Evolutionary conservation across 306 rosid genomes (phyloP).

Genomic region (Acacia confusa): DNA sequence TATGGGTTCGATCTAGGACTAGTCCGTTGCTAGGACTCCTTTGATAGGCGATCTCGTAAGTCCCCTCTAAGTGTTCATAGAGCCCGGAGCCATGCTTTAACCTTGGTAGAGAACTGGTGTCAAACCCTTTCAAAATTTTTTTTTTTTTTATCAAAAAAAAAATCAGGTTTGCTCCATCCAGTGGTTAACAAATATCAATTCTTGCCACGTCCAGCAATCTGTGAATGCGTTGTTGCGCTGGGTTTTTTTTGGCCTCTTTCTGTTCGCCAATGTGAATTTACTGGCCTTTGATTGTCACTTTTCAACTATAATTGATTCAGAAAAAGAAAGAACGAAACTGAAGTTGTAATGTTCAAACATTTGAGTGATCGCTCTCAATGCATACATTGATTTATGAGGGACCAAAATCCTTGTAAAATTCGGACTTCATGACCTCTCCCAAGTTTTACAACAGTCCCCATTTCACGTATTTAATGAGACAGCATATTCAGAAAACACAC

Average conservation of each 20-base stretch:
- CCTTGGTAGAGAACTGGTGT: no score
- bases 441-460: constrained; percentile 19
- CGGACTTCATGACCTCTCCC: constrained; percentile 29
- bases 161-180: no score
- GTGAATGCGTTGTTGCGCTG: not conserved
- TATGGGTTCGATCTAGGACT: no score
- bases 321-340: not conserved
- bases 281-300: not conserved
- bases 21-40: no score
- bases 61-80: no score
- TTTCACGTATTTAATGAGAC: constrained; percentile 32
- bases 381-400: constrained; percentile 4
- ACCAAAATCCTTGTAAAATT: constrained; percentile 30
- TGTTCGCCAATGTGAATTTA: not conserved
- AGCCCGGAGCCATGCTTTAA: no score
- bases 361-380: not conserved
- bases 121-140: no score
- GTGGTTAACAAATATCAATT: no score
- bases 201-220: not conserved
- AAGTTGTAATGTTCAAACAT: not conserved
- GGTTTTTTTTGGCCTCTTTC: not conserved
- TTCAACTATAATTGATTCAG: not conserved
- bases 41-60: no score
- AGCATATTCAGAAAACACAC: constrained; percentile 72
- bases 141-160: no score